A percentile compares a stretch with the other conserved stretches of the same genome.
Evolutionary conservation across 208 protist genomes (phyloP).

Genomic region (Wallacemonas sp.): DNA sequence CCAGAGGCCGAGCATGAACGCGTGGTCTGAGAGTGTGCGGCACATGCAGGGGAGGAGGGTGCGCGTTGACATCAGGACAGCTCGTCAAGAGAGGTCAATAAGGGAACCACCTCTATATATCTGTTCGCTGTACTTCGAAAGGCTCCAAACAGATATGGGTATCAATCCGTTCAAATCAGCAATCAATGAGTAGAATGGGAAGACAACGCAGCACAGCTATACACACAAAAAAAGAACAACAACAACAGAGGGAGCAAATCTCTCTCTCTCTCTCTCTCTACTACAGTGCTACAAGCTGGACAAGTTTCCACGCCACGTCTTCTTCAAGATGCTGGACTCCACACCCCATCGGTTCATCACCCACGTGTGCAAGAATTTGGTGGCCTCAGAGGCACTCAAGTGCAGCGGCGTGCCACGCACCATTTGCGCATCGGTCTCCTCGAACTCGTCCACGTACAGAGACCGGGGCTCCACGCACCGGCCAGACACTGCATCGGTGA

Average conservation of each 20-base stretch:
- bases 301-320: slow-evolving; percentile 27
- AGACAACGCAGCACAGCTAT: no score
- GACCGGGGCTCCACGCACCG: slow-evolving; percentile 29
- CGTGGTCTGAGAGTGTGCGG: no score
- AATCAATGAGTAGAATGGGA: no score
- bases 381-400: slow-evolving; percentile 30
- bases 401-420: slow-evolving; percentile 33
- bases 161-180: no score
- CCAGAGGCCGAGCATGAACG: no score
- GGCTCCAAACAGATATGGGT: no score
- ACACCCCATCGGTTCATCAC: slow-evolving; percentile 65
- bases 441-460: slow-evolving; percentile 78
- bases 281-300: slow-evolving; percentile 31
- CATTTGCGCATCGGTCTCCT: slow-evolving; percentile 39
- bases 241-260: neutral
- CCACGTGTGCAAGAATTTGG: slow-evolving; percentile 52
- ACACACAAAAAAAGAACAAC: neutral
- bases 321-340: slow-evolving; percentile 50
- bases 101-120: no score
- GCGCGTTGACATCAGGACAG: no score
- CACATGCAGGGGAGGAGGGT: no score
- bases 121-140: no score
- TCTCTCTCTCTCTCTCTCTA: no score
- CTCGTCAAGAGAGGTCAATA: no score
- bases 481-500: slow-evolving; percentile 47